Evolutionary conservation across 2,329 filamentous ascomycete species (phyloP).

Genomic region (Colletotrichum falcatum): DNA sequence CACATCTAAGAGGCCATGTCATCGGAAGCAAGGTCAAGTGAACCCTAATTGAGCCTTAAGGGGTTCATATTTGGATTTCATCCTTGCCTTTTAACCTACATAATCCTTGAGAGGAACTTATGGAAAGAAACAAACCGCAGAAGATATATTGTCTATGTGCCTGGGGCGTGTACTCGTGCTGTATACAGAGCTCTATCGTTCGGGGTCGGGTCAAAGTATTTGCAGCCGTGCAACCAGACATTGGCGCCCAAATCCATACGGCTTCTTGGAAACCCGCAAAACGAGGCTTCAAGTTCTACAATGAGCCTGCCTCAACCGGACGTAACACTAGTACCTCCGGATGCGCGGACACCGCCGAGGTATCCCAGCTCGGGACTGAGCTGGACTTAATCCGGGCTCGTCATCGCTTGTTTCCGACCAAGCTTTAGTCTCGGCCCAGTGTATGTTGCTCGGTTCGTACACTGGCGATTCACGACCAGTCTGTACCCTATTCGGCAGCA

Average conservation of each 20-base stretch:
- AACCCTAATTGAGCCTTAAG: neutral
- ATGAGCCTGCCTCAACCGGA: constrained; percentile 5
- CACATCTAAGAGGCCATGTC: neutral
- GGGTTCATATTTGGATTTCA: neutral
- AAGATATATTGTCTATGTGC: neutral
- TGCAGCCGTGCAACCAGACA: constrained; percentile 15
- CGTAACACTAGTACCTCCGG: neutral
- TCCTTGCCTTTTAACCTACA: neutral
- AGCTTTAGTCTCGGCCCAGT: neutral
- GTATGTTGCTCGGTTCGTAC: neutral
- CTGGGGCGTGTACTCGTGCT: too few relatives aligned
- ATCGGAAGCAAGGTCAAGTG: neutral
- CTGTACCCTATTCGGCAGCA: neutral
- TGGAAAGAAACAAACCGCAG: too few relatives aligned
- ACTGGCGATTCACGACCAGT: neutral
- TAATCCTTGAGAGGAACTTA: neutral
- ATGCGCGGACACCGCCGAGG: neutral
- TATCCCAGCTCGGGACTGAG: neutral
- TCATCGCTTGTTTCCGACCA: neutral
- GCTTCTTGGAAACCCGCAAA: neutral
- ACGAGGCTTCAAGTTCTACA: neutral
- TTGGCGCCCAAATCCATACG: neutral
- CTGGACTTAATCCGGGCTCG: neutral
- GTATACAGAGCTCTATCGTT: neutral
- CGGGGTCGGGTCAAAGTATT: neutral